Base-by-base conservation (phyloP, 2,329 filamentous ascomycete species). In the Rutstroemia sp. region DNA sequence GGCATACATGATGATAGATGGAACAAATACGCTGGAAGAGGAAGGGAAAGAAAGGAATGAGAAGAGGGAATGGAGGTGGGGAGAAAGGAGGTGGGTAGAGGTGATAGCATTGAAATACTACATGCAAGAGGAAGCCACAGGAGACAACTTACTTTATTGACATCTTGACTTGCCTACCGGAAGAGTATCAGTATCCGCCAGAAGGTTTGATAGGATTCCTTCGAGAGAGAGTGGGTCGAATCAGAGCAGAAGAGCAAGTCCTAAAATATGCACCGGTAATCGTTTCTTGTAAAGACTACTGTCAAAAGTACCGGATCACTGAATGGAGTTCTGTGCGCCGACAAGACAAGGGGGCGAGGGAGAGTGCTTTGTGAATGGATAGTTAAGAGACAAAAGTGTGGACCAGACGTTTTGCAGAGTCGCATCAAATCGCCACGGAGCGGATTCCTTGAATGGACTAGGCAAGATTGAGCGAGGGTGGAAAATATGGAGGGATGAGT, bases 1-100 rank as follows among this genome's bases (percentile, higher is more conserved):
- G 56, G 64, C 60, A 64, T 67, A 68, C 66, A 68, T 68, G 57
- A 50, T 55, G 47, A 59, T 25, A 37, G 51, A 39, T 47, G 14
- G 21, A 34, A 50, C 27, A 51, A 48, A 38, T 12, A 12, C n/a
- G 39, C 38, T n/a, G 23, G 17, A 45, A 38, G 19, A 34, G 37
- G 23, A 12, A 45, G 5, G 10, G 27, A 25, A 38, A 19, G 19
- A 48, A 41, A 39, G 41, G 41, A 30, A 12, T 10, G 23, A 21
- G 37, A n/a, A 42, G n/a, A 53, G 16, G 25, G 23, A 46, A 21
- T 17, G 17, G 47, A 56, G 23, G 39, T 25, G 27, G 45, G 44
- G 25, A 41, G 10, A 25, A 37, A 27, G 46, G 16, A 30, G 39
- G 27, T 34, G 19, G 30, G 30, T 34, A 34, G 30, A 34, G 12